Evolutionary conservation across 106 monocot genomes (phyloP).

Genomic region (Alisma plantagoaquatica): DNA sequence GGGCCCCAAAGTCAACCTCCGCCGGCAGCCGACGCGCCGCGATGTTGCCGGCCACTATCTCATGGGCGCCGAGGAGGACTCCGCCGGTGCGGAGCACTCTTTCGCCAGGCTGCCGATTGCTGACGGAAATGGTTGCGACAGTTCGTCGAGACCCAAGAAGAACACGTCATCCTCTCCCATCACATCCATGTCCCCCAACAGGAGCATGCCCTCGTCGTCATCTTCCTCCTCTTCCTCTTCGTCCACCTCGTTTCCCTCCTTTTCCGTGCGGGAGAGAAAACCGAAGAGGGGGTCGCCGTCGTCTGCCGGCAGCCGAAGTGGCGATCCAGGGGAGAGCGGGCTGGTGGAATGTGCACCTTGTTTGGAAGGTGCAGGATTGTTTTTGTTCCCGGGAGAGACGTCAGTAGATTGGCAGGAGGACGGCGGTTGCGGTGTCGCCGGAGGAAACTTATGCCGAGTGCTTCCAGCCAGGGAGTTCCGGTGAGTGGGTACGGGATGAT

Average conservation of each 20-base stretch:
- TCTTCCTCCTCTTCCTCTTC: conserved; percentile 5
- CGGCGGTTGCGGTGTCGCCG: no score
- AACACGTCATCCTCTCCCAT: conserved; percentile 17
- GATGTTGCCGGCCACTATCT: no score
- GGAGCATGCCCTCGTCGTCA: conserved; percentile 27
- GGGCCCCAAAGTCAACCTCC: no score
- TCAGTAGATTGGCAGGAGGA: conserved; percentile 1
- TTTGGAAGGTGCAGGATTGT: neutral
- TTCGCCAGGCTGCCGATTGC: no score
- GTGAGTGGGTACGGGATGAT: conserved; percentile 70
- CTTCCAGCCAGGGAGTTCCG: conserved; percentile 87
- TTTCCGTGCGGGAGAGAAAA: conserved; percentile 3
- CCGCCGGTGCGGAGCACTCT: no score
- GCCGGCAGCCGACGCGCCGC: no score
- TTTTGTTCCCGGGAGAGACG: neutral
- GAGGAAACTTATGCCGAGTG: conserved; percentile 38
- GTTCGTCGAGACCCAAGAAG: conserved; percentile 6
- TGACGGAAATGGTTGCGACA: conserved; percentile 1
- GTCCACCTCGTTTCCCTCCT: conserved; percentile 3
- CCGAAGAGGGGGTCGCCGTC: conserved; percentile 9
- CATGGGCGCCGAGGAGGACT: no score
- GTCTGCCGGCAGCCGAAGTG: no score
- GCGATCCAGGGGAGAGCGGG: conserved; percentile 32
- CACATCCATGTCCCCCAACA: conserved; percentile 33
- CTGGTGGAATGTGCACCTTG: neutral